phyloP scores from a whole-genome alignment of 2,329 filamentous ascomycete genomes.

The Fusarium hostae region DNA sequence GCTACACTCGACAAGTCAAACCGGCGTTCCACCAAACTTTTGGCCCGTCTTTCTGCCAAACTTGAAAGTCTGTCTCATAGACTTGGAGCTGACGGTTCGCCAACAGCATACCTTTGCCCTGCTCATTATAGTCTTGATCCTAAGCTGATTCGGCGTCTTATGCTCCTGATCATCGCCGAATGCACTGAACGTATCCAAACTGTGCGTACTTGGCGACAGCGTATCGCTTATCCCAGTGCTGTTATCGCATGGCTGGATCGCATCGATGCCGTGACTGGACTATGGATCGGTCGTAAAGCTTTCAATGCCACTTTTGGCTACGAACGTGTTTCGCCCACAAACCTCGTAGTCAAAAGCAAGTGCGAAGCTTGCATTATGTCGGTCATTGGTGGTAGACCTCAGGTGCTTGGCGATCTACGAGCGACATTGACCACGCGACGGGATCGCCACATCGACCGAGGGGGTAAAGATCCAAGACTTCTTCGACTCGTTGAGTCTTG shows the following conservation, averaged over 20 bases:
- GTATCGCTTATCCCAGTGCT: conserved; percentile 9
- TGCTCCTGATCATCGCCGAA: conserved; percentile 56
- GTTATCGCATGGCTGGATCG: conserved; percentile 43
- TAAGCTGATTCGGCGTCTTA: conserved; percentile 57
- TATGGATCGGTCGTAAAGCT: conserved; percentile 53
- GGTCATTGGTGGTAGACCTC: conserved; percentile 56
- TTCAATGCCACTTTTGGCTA: conserved; percentile 53
- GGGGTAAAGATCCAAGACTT: conserved; percentile 49
- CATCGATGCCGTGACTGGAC: conserved; percentile 42
- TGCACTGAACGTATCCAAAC: conserved; percentile 49
- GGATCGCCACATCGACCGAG: conserved; percentile 29
- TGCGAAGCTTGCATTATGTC: conserved; percentile 67
- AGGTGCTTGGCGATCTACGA: conserved; percentile 58
- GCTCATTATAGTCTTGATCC: conserved; percentile 56
- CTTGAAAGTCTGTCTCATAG: conserved; percentile 31
- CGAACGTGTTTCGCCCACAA: conserved; percentile 35
- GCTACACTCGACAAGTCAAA: conserved; percentile 39
- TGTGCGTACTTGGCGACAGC: conserved; percentile 43
- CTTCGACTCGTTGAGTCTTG: conserved; percentile 56
- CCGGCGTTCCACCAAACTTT: conserved; percentile 43
- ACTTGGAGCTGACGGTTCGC: conserved; percentile 33
- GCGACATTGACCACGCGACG: conserved; percentile 55
- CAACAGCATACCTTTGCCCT: conserved; percentile 54
- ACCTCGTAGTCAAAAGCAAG: conserved; percentile 45
- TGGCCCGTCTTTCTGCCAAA: conserved; percentile 49